Evolutionary conservation across 1,139 yeast species (phyloP).

Genomic region (Nakaseomyces delphensis): DNA sequence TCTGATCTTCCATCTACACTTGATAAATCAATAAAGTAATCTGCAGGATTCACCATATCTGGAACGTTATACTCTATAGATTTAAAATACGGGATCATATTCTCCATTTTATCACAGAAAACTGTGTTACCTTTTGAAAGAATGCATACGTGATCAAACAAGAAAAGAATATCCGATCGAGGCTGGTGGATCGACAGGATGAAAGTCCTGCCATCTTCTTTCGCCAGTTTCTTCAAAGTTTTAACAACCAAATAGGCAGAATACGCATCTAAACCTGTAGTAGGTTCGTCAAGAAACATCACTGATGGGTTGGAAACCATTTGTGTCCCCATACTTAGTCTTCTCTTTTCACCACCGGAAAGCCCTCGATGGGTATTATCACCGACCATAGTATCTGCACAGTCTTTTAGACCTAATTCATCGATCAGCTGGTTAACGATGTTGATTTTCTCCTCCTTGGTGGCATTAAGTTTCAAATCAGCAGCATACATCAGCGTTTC

Average conservation of each 20-base stretch:
- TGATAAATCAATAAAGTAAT: slow-evolving; percentile 58
- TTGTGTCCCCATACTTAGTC: slow-evolving; percentile 73
- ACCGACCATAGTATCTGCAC: slow-evolving; percentile 49
- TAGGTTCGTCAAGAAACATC: slow-evolving; percentile 77
- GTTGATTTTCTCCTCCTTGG: slow-evolving; percentile 36
- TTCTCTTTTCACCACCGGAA: slow-evolving; percentile 80
- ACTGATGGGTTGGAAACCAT: slow-evolving; percentile 67
- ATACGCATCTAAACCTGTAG: slow-evolving; percentile 79
- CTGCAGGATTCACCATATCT: slow-evolving; percentile 48
- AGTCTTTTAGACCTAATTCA: slow-evolving; percentile 54
- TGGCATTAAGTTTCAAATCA: slow-evolving; percentile 48
- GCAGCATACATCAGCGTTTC: slow-evolving; percentile 68
- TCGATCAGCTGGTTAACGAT: slow-evolving; percentile 52
- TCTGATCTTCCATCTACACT: slow-evolving; percentile 50
- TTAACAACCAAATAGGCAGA: slow-evolving; percentile 61
- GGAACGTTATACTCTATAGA: slow-evolving; percentile 41
- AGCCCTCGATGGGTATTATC: slow-evolving; percentile 40
- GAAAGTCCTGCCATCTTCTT: slow-evolving; percentile 59
- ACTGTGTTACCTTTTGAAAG: slow-evolving; percentile 57
- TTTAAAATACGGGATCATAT: slow-evolving; percentile 46
- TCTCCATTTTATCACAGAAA: slow-evolving; percentile 45
- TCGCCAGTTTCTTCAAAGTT: slow-evolving; percentile 49
- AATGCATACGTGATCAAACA: slow-evolving; percentile 66
- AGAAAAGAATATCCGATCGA: slow-evolving; percentile 58
- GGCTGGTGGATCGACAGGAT: slow-evolving; percentile 81